These are phyloP conservation scores for sorghum (Sorghum bicolor) DNA, from an alignment of 176 grass and related monocot species.

Conservation along the genomic window Sorghum_bicolor_NCBIv3 NC_012871.2:64527501-64528000, in stretches of 20 bases:
- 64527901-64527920: conserved; percentile 30
- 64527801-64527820: conserved; percentile 82
- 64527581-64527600: conserved; percentile 36
- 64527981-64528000: conserved; percentile 89
- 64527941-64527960: conserved; percentile 82
- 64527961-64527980: conserved; percentile 80
- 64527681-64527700: conserved; percentile 12
- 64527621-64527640: conserved; percentile 50
- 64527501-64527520: conserved; percentile 37
- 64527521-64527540: conserved; percentile 50
- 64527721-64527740: conserved; percentile 32
- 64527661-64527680: conserved; percentile 30
- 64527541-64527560: conserved; percentile 34
- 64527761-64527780: conserved; percentile 87
- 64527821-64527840: conserved; percentile 68
- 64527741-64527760: conserved; percentile 47
- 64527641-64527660: conserved; percentile 46
- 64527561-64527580: conserved; percentile 33
- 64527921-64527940: conserved; percentile 94
- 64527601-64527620: conserved; percentile 22
- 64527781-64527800: conserved; percentile 97
- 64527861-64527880: conserved; percentile 9
- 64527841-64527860: conserved; percentile 4
- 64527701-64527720: conserved; percentile 40
- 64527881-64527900: not conserved